These are phyloP conservation scores for Brassica napus DNA, from an alignment of 345 rosid species.

Conservation along the genomic window DNA sequence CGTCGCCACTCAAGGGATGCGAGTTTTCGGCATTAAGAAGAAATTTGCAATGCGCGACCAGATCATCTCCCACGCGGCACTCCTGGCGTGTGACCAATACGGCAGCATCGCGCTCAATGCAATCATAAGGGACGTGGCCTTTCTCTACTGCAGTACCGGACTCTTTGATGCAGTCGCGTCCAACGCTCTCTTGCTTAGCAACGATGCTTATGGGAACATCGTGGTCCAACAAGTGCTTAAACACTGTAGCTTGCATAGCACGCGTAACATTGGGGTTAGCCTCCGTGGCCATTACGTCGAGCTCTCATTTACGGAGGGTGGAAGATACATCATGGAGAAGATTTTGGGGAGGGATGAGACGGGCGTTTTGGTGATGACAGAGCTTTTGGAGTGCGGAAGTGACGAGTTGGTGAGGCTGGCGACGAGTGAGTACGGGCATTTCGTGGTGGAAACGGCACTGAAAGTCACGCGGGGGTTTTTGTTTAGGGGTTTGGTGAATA, in stretches of 20 bases:
- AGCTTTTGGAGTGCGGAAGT: not conserved
- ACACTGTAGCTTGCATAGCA: not conserved
- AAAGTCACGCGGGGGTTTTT: not conserved
- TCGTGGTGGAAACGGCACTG: constrained; percentile 20
- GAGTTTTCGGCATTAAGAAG: not conserved
- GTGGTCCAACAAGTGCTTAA: constrained; percentile 15
- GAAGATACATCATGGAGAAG: constrained; percentile 21
- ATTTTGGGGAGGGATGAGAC: not conserved
- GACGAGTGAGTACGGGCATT: constrained; percentile 21
- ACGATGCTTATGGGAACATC: no score
- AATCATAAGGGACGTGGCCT: constrained; percentile 9
- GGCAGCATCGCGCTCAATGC: constrained; percentile 27
- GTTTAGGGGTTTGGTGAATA: constrained; percentile 4
- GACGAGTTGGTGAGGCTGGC: constrained; percentile 19
- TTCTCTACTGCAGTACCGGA: not conserved
- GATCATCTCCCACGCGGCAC: not conserved
- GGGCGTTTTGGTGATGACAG: not conserved
- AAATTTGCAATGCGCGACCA: no score
- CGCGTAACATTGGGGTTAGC: not conserved
- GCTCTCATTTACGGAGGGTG: constrained; percentile 6
- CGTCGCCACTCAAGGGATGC: not conserved
- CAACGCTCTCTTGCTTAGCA: no score
- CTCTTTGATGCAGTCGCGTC: not conserved
- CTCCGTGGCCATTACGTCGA: constrained; percentile 10
- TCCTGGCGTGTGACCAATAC: not conserved